phyloP scores from a whole-genome alignment of 2,329 filamentous ascomycete species.

The Fusarium tuaranense region DNA sequence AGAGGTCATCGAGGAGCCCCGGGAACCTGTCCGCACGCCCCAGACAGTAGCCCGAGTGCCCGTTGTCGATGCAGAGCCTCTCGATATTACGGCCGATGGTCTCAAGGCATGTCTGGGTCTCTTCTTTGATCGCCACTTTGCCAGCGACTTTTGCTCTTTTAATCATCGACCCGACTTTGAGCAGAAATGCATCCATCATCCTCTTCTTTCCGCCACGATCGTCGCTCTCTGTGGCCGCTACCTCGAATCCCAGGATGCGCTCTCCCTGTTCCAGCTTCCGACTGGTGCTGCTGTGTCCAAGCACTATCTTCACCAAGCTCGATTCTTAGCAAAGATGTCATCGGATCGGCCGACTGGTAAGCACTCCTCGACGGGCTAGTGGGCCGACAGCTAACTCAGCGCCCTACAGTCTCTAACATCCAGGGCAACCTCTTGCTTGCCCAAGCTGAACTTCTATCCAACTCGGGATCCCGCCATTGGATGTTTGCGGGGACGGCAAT shows the following conservation, averaged over 20 bases:
- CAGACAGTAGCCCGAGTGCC: neutral
- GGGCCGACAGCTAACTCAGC: neutral
- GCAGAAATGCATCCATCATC: conserved; percentile 19
- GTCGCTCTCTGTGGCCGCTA: neutral
- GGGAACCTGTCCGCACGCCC: neutral
- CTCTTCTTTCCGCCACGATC: conserved; percentile 3
- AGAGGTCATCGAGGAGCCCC: neutral
- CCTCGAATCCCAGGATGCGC: neutral
- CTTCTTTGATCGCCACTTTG: conserved; percentile 38
- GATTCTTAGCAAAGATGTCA: neutral
- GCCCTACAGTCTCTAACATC: conserved; percentile 28
- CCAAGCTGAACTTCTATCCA: conserved; percentile 36
- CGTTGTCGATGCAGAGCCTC: neutral
- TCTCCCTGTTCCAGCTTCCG: neutral
- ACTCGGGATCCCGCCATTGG: conserved; percentile 38
- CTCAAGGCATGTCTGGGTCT: conserved; percentile 1
- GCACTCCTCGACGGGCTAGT: neutral
- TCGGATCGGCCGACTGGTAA: neutral
- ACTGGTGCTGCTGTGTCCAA: neutral
- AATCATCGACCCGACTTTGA: conserved; percentile 37
- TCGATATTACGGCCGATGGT: neutral
- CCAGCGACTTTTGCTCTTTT: conserved; percentile 38
- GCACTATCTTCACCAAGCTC: neutral
- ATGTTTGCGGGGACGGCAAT: conserved; percentile 38
- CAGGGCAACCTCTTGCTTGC: conserved; percentile 35